Evolutionary conservation across 2,329 filamentous ascomycete species (phyloP), one percentile per base, ranked within the genome.

Genomic region (Colletotrichum lini): DNA sequence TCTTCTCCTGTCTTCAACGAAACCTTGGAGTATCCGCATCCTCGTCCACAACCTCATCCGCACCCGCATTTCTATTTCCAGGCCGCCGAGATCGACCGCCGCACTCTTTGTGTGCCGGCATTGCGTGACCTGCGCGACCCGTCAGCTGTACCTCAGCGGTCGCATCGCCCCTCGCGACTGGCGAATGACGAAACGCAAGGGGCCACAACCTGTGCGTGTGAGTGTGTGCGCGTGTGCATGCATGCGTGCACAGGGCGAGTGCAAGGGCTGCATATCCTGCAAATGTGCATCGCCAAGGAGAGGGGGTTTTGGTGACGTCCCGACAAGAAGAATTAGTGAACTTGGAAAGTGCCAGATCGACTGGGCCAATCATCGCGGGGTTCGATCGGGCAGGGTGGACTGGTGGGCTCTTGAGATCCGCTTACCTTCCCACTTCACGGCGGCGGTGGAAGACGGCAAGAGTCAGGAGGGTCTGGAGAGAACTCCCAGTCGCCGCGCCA

Each of bases 171-270:
- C 49, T 56, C 67, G 49, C 54, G 35, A 54, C 40, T 30, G 18
- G 44, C 67, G 53, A 66, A 66, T 70, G 47, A 66, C n/a, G 61
- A 40, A 68, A 40, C 56, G 45, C 38, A 47, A 21, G 47, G 53
- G 45, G 67, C 67, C 67, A 59, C 62, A 30, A 42, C 9, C 30
- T 38, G 57, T 26, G 52, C 38, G 44, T 49, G 38, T 40, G 52
- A 52, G 26, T 44, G 52, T 65, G 53, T 26, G 26, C 26, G 26
- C 26, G 3, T 26, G 23, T 26, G 26, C 4, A 4, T 26, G 26
- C 23, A 26, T 26, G 23, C 65, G 54, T 63, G 50, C 58, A 65
- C 57, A 62, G 38, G 57, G 49, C 57, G 42, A 66, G 10, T 26
- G 63, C 53, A 42, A 40, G 38, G 58, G 42, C 63, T 58, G 44